Base-by-base conservation (phyloP, 768 basidiomycete species). In the Mycena belliarum region DNA sequence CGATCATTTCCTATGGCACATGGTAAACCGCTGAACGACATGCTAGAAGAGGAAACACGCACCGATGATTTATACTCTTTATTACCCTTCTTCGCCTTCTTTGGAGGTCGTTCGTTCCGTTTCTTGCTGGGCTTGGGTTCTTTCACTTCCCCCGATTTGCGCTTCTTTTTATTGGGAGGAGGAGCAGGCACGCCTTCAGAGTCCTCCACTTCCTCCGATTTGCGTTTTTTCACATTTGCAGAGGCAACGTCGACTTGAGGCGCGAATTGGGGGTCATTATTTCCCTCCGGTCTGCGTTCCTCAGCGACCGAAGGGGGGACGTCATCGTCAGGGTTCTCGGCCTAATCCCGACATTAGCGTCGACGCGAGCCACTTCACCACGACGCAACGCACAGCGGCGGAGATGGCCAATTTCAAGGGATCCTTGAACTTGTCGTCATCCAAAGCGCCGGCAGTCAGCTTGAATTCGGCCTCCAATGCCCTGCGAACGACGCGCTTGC, bases 401-500 rank as follows among this genome's bases (percentile, higher is more conserved):
- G 10, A n/a, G 3, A 63, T 48, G 4, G 74, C 75, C 11, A 65
- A 58, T 60, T 82, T 86, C 24, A 89, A 66, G 3, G 73, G 65
- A 16, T 63, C 55, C 65, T 79, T 88, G 69, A 79, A 82, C 46
- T 77, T 71, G 20, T 71, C 66, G 25, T 57, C 63, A 26, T 79
- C 76, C 38, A 88, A 68, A 3, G 72, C 65, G 0, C 80, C 82
- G 6, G 70, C 61, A 10, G 76, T 73, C n/a, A 88, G 67, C 4
- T 63, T 55, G 42, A 85, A 73, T 23, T 73, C 62, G 24, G 71
- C 63, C 69, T 87, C 86, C 1, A 88, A 50, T n/a, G 74, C 65
- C 53, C 72, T 68, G 14, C 86, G 80, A 24, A 88, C 74, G 14
- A 78, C 72, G 23, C 81, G 79, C 16, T 75, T 75, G 2, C 86